A percentile compares a stretch with the other conserved stretches of the same genome.
Evolutionary conservation across 2,329 filamentous ascomycete species (phyloP).

Genomic region (Aureobasidium lini): DNA sequence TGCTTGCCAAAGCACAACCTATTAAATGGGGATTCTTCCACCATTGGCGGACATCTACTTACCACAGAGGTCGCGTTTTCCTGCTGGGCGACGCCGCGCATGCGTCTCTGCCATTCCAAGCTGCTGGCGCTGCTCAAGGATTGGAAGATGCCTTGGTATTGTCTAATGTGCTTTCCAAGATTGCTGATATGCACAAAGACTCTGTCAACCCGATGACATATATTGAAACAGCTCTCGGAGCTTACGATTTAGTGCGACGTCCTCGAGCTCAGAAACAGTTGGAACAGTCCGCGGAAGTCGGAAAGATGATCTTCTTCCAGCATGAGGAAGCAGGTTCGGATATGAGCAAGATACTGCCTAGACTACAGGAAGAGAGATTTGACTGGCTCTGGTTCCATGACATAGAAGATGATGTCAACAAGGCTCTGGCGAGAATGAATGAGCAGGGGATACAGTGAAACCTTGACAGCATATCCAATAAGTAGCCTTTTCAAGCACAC

Average conservation of each 20-base stretch:
- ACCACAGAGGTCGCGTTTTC: background rate
- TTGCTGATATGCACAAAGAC: background rate
- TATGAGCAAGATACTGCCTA: background rate
- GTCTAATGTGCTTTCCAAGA: background rate
- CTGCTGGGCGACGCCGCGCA: slow-evolving; percentile 1
- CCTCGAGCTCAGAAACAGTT: background rate
- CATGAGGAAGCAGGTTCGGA: background rate
- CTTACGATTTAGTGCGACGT: background rate
- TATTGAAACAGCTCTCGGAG: background rate
- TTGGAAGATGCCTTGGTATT: background rate
- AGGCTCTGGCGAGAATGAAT: slow-evolving; percentile 2
- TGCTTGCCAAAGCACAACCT: background rate
- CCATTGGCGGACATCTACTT: background rate
- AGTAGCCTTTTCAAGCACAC: too few relatives aligned
- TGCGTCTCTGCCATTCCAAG: background rate
- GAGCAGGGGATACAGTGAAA: background rate
- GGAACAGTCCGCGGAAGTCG: background rate
- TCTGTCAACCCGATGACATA: background rate
- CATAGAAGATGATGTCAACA: background rate
- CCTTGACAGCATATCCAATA: too few relatives aligned
- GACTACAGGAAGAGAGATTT: background rate
- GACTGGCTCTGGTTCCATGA: slow-evolving; percentile 1
- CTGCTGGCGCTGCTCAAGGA: slow-evolving; percentile 2
- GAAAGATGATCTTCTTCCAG: background rate
- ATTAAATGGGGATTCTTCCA: slow-evolving; percentile 5